These are phyloP conservation scores for Apiospora arundinis DNA, from an alignment of 2,329 filamentous ascomycete genomes.

Conservation along the genomic window DNA sequence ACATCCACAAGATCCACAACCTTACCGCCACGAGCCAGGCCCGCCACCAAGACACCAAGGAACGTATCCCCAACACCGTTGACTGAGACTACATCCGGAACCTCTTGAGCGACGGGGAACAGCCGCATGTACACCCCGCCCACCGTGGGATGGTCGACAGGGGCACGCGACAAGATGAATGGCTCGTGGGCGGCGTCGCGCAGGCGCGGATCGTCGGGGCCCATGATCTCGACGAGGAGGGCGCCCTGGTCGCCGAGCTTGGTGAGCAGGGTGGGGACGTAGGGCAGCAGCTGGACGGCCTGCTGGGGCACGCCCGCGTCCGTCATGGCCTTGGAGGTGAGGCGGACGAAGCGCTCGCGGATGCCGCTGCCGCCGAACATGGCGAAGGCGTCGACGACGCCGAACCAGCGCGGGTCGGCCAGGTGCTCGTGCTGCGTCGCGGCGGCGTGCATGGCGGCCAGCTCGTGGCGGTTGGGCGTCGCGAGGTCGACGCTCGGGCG, in stretches of 20 bases:
- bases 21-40: conserved; percentile 66
- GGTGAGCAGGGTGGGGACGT: conserved; percentile 82
- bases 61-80: conserved; percentile 97
- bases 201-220: conserved; percentile 71
- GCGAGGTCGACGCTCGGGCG: conserved; percentile 71
- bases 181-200: conserved; percentile 65
- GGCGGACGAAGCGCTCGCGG: conserved; percentile 71
- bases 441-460: conserved; percentile 77
- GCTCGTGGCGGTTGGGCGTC: conserved; percentile 84
- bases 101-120: conserved; percentile 69
- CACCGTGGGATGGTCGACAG: conserved; percentile 57
- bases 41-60: conserved; percentile 81
- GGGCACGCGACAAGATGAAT: conserved; percentile 73
- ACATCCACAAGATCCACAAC: conserved; percentile 72
- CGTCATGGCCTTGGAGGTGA: conserved; percentile 72
- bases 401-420: conserved; percentile 77
- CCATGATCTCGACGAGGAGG: conserved; percentile 75
- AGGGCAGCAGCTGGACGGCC: conserved; percentile 83
- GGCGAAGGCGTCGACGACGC: conserved; percentile 73
- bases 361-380: conserved; percentile 70
- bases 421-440: conserved; percentile 73
- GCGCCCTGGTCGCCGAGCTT: conserved; percentile 82
- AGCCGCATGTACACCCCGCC: conserved; percentile 84
- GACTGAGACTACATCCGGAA: conserved; percentile 81
- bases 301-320: conserved; percentile 85